phyloP scores from a whole-genome alignment of 2,329 filamentous ascomycete genomes.

The Rhinocladiella similis region DNA sequence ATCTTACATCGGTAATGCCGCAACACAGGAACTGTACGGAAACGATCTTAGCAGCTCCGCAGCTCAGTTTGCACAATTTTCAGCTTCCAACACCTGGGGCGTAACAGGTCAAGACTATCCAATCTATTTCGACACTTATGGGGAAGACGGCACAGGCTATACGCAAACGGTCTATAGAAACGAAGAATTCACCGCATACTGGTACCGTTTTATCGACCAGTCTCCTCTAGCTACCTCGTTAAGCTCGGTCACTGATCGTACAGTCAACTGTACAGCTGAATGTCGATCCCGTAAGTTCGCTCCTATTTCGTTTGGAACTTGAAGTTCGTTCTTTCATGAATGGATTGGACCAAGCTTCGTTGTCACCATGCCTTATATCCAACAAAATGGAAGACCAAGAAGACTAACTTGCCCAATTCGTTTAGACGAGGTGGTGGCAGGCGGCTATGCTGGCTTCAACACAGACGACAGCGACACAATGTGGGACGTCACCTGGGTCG shows the following conservation, averaged over 20 bases:
- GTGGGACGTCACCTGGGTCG: slow-evolving; percentile 12
- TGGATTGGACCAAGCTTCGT: no score
- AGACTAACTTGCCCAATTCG: not conserved
- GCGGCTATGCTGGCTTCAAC: slow-evolving; percentile 19
- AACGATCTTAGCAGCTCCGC: not conserved
- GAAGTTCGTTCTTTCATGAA: not conserved
- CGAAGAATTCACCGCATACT: slow-evolving; percentile 29
- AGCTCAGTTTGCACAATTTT: slow-evolving; percentile 1
- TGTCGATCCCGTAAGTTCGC: slow-evolving; percentile 8
- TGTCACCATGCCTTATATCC: no score
- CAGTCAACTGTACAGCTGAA: slow-evolving; percentile 18
- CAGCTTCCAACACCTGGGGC: slow-evolving; percentile 13
- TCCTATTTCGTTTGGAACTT: not conserved
- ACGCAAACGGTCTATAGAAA: slow-evolving; percentile 46
- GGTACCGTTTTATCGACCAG: slow-evolving; percentile 25
- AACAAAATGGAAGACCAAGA: no score
- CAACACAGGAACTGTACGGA: slow-evolving; percentile 5
- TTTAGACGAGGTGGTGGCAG: slow-evolving; percentile 9
- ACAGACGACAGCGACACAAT: slow-evolving; percentile 6
- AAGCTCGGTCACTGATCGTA: slow-evolving; percentile 6
- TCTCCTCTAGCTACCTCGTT: slow-evolving; percentile 1
- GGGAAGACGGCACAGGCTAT: not conserved
- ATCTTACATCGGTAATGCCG: slow-evolving; percentile 16
- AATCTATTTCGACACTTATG: not conserved
- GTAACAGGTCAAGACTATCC: slow-evolving; percentile 18